Conservation (phyloP, 2,329 filamentous ascomycete species). For the Ascochyta lentis region DNA sequence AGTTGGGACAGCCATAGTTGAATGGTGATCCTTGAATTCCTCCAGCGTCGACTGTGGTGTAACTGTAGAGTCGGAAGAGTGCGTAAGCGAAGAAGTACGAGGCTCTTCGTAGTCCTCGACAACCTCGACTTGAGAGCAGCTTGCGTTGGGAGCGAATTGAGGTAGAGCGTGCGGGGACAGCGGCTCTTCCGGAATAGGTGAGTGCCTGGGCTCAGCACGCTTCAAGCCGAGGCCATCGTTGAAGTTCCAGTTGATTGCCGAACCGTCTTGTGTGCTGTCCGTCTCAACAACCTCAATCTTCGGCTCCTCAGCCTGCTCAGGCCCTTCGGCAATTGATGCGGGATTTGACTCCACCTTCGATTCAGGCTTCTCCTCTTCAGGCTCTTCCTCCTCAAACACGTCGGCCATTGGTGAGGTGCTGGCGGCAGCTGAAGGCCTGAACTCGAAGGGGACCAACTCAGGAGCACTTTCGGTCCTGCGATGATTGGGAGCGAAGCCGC, state of each 20-base stretch:
- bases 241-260: constrained; percentile 53
- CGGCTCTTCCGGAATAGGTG: constrained; percentile 27
- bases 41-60: constrained; percentile 43
- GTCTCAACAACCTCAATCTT: constrained; percentile 57
- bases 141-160: constrained; percentile 13
- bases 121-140: constrained; percentile 50
- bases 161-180: constrained; percentile 36
- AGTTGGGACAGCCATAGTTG: constrained; percentile 47
- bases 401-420: constrained; percentile 81
- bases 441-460: constrained; percentile 77
- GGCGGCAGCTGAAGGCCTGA: constrained; percentile 54
- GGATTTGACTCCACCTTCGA: constrained; percentile 16
- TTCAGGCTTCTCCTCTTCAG: constrained; percentile 59
- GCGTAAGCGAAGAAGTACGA: constrained; percentile 56
- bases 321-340: constrained; percentile 31
- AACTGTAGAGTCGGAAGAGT: constrained; percentile 59
- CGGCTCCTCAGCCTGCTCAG: constrained; percentile 49
- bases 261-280: constrained; percentile 48
- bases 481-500: constrained; percentile 78
- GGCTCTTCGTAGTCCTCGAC: constrained; percentile 57
- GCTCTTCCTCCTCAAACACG: constrained; percentile 84
- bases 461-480: constrained; percentile 81
- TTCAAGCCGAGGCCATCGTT: constrained; percentile 49
- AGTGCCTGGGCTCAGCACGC: constrained; percentile 22
- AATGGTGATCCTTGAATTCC: constrained; percentile 45